Percentiles rank a stretch among this genome's conserved stretches.
Conservation (phyloP, 2,329 filamentous ascomycete genomes). For the Huntiella abstrusa region DNA sequence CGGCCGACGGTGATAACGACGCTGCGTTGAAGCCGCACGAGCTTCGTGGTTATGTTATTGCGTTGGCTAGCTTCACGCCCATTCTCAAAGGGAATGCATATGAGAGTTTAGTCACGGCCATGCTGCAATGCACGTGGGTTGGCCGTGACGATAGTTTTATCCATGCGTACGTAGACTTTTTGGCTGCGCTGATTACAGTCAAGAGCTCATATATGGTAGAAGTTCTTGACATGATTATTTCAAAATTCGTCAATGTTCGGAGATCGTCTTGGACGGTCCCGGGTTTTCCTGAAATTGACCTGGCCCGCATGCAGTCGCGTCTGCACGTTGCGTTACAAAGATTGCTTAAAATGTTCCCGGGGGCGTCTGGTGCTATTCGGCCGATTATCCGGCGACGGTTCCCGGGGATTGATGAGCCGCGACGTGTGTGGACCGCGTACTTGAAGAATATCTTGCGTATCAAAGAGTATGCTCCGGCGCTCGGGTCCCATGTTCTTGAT, state of each 20-base stretch:
- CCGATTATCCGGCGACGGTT: slow-evolving; percentile 50
- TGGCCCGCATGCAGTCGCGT: slow-evolving; percentile 48
- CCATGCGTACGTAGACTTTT: slow-evolving; percentile 47
- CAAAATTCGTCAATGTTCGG: slow-evolving; percentile 45
- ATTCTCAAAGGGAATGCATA: slow-evolving; percentile 39
- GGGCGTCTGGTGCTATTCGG: slow-evolving; percentile 51
- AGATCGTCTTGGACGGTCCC: slow-evolving; percentile 28
- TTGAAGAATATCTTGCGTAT: slow-evolving; percentile 67
- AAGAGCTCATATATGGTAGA: slow-evolving; percentile 60
- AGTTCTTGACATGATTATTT: slow-evolving; percentile 63
- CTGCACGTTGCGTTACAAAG: slow-evolving; percentile 60
- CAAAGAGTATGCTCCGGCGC: slow-evolving; percentile 55
- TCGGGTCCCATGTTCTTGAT: slow-evolving; percentile 64
- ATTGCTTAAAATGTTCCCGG: slow-evolving; percentile 63
- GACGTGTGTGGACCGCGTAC: slow-evolving; percentile 68
- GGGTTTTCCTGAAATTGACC: slow-evolving; percentile 39
- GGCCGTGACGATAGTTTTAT: slow-evolving; percentile 46
- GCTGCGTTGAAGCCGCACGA: slow-evolving; percentile 31
- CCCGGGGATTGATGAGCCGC: slow-evolving; percentile 57
- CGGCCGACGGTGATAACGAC: slow-evolving; percentile 26
- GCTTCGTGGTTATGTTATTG: slow-evolving; percentile 40
- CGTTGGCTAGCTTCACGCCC: slow-evolving; percentile 42
- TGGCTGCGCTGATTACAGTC: slow-evolving; percentile 58
- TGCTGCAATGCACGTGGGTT: slow-evolving; percentile 45
- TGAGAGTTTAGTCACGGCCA: slow-evolving; percentile 35